Evolutionary conservation across 179 eudicot species (phyloP).

Genomic region (Sideroxylon spinosum): DNA sequence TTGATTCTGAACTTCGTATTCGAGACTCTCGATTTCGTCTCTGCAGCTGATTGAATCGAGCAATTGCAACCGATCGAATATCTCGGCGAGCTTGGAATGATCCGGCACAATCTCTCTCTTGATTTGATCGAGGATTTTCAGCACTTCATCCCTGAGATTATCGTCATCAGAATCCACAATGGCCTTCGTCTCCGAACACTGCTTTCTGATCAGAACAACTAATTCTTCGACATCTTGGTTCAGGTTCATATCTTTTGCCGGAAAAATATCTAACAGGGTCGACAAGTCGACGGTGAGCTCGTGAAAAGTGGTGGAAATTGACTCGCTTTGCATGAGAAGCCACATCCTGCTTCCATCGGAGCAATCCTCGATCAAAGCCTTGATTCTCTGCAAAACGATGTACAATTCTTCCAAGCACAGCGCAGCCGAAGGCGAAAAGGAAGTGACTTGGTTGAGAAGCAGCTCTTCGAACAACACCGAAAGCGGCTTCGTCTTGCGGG

Average conservation of each 20-base stretch:
- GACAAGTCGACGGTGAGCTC: constrained; percentile 61
- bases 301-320: constrained; percentile 45
- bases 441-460: constrained; percentile 17
- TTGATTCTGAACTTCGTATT: constrained; percentile 69
- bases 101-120: constrained; percentile 60
- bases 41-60: constrained; percentile 60
- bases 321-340: constrained; percentile 54
- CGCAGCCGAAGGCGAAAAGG: constrained; percentile 42
- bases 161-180: constrained; percentile 39
- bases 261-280: constrained; percentile 71
- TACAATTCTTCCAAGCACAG: constrained; percentile 79
- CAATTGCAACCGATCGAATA: constrained; percentile 48
- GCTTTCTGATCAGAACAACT: constrained; percentile 47
- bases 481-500: constrained; percentile 49
- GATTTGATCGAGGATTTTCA: constrained; percentile 48
- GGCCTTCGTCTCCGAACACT: constrained; percentile 36
- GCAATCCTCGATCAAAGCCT: constrained; percentile 60
- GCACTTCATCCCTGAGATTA: constrained; percentile 36
- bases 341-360: constrained; percentile 63
- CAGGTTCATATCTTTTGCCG: constrained; percentile 45
- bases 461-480: constrained; percentile 56
- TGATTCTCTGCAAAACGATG: constrained; percentile 59
- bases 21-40: constrained; percentile 68
- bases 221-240: constrained; percentile 65
- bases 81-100: constrained; percentile 34